These are phyloP conservation scores for Talaromyces piceae DNA, from an alignment of 2,329 filamentous ascomycete genomes.

Conservation along the genomic window DNA sequence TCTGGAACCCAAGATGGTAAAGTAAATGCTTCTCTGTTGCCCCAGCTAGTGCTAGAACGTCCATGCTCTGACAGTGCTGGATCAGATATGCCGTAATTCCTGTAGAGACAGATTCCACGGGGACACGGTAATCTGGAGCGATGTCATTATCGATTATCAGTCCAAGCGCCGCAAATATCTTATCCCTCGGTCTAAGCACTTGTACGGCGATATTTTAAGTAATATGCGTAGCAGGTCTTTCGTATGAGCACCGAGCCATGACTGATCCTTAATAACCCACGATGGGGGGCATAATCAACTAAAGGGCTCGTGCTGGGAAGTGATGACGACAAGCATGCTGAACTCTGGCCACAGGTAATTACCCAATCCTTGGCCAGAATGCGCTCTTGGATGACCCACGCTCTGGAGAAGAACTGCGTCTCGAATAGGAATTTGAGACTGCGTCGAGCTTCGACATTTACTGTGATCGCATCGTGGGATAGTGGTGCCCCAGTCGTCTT, in stretches of 20 bases:
- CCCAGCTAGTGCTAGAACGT: constrained; percentile 1
- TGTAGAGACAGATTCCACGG: not conserved
- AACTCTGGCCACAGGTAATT: not conserved
- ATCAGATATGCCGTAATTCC: constrained; percentile 3
- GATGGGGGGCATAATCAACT: not conserved
- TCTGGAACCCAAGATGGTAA: constrained; percentile 3
- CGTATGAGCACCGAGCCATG: not conserved
- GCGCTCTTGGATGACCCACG: not conserved
- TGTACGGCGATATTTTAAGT: not conserved
- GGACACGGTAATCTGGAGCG: not conserved
- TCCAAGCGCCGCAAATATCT: not conserved
- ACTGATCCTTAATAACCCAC: not conserved
- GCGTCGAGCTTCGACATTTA: not conserved
- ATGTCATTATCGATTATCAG: not conserved
- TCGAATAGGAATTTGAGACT: not conserved
- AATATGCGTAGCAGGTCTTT: not conserved
- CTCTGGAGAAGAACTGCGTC: not conserved
- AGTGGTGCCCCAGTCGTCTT: not conserved
- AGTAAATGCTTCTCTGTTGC: not conserved
- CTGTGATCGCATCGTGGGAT: not conserved
- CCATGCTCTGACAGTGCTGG: not conserved
- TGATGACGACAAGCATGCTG: not conserved
- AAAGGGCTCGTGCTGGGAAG: not conserved
- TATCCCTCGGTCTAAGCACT: constrained; percentile 1
- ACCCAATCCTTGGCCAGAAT: not conserved